A percentile compares a stretch with the other conserved stretches of the same genome.
Conservation (phyloP, 306 rosid genomes). For the Begonia peltatifolia region DNA sequence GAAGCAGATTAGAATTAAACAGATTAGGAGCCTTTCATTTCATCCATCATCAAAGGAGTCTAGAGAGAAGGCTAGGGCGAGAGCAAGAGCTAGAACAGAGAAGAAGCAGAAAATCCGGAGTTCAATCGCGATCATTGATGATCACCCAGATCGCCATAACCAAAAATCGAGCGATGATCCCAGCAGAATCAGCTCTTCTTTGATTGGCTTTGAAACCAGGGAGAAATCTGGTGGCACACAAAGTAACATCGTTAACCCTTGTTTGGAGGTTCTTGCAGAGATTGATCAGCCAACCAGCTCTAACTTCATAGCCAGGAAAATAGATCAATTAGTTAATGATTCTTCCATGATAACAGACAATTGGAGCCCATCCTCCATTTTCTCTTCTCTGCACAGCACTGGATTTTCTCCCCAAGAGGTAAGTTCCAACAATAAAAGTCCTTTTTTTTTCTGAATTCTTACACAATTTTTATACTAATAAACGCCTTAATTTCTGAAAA, state of each 20-base stretch:
- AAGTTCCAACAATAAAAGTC: conserved; percentile 16
- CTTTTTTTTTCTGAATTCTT: neutral
- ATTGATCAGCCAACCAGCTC: conserved; percentile 23
- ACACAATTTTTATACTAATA: neutral
- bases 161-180: conserved; percentile 10
- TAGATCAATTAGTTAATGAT: conserved; percentile 12
- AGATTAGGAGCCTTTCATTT: conserved; percentile 25
- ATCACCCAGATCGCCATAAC: conserved; percentile 6
- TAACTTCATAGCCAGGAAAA: neutral
- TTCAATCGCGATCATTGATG: neutral
- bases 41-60: conserved; percentile 32
- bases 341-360: conserved; percentile 26
- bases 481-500: neutral
- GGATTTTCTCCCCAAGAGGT: conserved; percentile 41
- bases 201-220: conserved; percentile 41
- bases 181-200: conserved; percentile 17
- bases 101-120: conserved; percentile 20
- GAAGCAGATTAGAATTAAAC: conserved; percentile 12
- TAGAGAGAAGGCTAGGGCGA: conserved; percentile 65
- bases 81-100: conserved; percentile 53
- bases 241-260: conserved; percentile 18
- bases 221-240: conserved; percentile 37
- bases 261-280: conserved; percentile 16
- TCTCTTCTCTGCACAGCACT: conserved; percentile 29
- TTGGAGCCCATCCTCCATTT: conserved; percentile 40